phyloP scores from a whole-genome alignment of 768 basidiomycete genomes.

The Termitomyces sp. region DNA sequence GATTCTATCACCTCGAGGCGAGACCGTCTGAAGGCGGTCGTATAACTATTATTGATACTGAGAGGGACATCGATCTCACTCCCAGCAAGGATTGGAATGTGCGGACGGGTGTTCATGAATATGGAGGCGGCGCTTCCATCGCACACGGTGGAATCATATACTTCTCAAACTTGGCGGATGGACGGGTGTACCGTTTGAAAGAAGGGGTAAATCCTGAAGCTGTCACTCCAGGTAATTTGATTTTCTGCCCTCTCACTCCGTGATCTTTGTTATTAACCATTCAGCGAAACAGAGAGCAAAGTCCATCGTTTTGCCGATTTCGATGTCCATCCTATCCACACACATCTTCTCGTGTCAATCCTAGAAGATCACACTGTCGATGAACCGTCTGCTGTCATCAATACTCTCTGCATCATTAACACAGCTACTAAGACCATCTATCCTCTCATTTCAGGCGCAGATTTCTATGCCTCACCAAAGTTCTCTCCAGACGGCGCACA shows the following conservation, averaged over 20 bases:
- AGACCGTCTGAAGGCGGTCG: conserved; percentile 51
- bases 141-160: conserved; percentile 40
- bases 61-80: conserved; percentile 45
- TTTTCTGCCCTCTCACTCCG: conserved; percentile 6
- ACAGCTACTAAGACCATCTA: conserved; percentile 36
- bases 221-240: conserved; percentile 56
- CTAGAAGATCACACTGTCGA: conserved; percentile 68
- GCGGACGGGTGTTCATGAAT: conserved; percentile 57
- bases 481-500: conserved; percentile 20
- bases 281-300: conserved; percentile 31
- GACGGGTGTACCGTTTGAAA: conserved; percentile 40
- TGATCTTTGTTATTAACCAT: neutral
- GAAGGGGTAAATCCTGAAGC: conserved; percentile 32
- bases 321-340: conserved; percentile 46
- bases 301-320: conserved; percentile 63
- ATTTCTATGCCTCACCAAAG: conserved; percentile 62
- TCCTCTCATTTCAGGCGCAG: conserved; percentile 49
- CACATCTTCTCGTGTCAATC: conserved; percentile 53
- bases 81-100: conserved; percentile 49
- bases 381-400: conserved; percentile 47
- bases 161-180: conserved; percentile 50
- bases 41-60: conserved; percentile 50
- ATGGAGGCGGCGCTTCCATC: conserved; percentile 55
- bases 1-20: conserved; percentile 52
- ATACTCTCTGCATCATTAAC: conserved; percentile 54